Conservation (phyloP, 352 stramenopile species). For the Phytopythium sindhum region DNA sequence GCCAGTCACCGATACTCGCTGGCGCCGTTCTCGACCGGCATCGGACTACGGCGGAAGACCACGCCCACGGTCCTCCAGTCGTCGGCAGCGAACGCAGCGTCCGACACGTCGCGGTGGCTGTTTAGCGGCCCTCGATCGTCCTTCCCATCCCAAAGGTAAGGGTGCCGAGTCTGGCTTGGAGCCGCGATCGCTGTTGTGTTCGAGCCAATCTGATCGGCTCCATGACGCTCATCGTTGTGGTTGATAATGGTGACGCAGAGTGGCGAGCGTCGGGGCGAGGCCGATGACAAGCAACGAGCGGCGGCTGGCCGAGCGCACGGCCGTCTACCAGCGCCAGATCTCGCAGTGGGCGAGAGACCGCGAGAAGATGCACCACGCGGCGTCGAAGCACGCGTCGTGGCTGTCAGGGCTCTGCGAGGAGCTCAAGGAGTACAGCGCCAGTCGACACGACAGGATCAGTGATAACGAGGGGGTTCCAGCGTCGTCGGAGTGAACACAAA, state of each 20-base stretch:
- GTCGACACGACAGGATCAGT: constrained; percentile 23
- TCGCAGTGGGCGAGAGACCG: constrained; percentile 56
- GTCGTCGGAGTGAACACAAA: neutral
- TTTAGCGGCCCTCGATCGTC: neutral
- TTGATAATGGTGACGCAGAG: neutral
- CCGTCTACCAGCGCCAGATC: constrained; percentile 53
- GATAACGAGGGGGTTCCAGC: constrained; percentile 8
- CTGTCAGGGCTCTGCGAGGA: constrained; percentile 61
- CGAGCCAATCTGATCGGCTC: too few species aligned
- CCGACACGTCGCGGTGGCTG: constrained; percentile 7
- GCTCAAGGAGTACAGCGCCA: constrained; percentile 55
- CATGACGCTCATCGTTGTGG: neutral
- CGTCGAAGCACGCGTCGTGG: constrained; percentile 56
- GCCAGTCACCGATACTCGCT: neutral
- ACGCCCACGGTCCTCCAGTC: neutral
- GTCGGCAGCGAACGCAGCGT: neutral
- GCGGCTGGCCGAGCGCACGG: constrained; percentile 10
- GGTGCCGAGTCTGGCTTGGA: neutral
- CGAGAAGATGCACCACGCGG: constrained; percentile 54
- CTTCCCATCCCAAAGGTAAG: neutral
- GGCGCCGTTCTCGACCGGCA: constrained; percentile 1
- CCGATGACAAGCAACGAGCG: constrained; percentile 1
- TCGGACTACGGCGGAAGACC: constrained; percentile 1
- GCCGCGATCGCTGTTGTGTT: too few species aligned
- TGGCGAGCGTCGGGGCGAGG: neutral